These are phyloP conservation scores for Curvularia spicifera DNA, from an alignment of 2,329 filamentous ascomycete genomes.

Conservation along the genomic window DNA sequence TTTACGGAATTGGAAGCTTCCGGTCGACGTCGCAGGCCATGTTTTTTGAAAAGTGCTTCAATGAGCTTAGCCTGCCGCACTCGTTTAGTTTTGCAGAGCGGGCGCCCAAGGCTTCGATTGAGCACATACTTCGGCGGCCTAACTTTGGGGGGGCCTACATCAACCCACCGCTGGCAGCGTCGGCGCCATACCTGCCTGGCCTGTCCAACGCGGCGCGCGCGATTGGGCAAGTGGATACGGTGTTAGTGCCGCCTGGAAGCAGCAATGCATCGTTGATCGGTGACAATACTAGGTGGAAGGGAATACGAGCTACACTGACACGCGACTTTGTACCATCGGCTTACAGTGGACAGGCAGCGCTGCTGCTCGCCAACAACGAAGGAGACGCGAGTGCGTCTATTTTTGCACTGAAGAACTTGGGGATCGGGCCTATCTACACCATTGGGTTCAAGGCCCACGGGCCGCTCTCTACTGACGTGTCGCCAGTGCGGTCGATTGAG, in stretches of 20 bases:
- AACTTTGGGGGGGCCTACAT: constrained; percentile 84
- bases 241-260: constrained; percentile 65
- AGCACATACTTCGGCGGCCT: constrained; percentile 73
- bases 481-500: constrained; percentile 72
- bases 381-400: constrained; percentile 80
- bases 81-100: constrained; percentile 78
- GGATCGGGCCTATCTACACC: constrained; percentile 80
- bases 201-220: constrained; percentile 78
- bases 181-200: constrained; percentile 63
- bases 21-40: constrained; percentile 77
- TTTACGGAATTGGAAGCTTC: constrained; percentile 79
- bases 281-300: constrained; percentile 86
- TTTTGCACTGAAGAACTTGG: constrained; percentile 77
- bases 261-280: constrained; percentile 63
- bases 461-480: constrained; percentile 68
- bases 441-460: constrained; percentile 73
- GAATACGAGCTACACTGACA: constrained; percentile 80
- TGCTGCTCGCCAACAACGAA: constrained; percentile 74
- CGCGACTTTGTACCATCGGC: constrained; percentile 83
- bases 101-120: constrained; percentile 69
- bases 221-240: constrained; percentile 83
- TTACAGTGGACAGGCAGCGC: constrained; percentile 75
- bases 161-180: constrained; percentile 69
- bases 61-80: constrained; percentile 79
- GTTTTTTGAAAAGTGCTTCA: constrained; percentile 75